Evolutionary conservation across 2,329 filamentous ascomycete species (phyloP).

Genomic region (Fusarium hostae): DNA sequence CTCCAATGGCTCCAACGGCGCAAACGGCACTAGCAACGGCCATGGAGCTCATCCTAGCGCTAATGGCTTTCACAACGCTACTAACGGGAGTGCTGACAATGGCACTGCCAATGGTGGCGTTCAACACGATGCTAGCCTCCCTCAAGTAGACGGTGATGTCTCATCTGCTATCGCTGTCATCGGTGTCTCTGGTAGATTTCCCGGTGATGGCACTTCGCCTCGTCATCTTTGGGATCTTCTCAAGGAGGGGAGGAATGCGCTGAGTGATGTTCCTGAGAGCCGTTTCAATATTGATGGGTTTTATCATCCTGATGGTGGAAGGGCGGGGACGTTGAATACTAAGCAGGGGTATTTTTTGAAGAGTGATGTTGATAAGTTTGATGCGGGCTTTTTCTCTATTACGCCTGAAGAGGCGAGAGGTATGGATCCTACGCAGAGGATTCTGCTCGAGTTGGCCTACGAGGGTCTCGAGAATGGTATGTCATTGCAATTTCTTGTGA

Average conservation of each 20-base stretch:
- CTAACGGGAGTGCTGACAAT: neutral
- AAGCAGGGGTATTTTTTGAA: neutral
- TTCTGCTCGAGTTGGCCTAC: slow-evolving; percentile 1
- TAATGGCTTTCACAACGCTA: neutral
- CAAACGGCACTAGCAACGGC: neutral
- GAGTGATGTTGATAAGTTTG: neutral
- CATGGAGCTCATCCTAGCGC: neutral
- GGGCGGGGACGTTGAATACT: neutral
- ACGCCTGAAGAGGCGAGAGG: slow-evolving; percentile 1
- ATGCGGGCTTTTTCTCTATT: neutral
- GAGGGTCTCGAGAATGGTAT: neutral
- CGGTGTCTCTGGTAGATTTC: slow-evolving; percentile 9
- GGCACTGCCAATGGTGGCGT: neutral
- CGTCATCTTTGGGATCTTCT: slow-evolving; percentile 2
- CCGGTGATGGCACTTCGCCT: slow-evolving; percentile 1
- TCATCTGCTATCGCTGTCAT: slow-evolving; percentile 2
- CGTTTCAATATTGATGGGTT: neutral
- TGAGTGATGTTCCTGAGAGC: neutral
- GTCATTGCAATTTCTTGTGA: neutral
- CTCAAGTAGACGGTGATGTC: neutral
- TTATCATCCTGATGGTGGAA: neutral
- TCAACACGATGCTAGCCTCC: neutral
- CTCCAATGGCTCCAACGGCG: slow-evolving; percentile 2
- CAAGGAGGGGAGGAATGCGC: neutral
- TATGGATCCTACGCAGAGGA: slow-evolving; percentile 7